Percentiles rank a stretch among this genome's conserved stretches.
phyloP scores from a whole-genome alignment of 768 basidiomycete species.

The Chalciporus piperatus region DNA sequence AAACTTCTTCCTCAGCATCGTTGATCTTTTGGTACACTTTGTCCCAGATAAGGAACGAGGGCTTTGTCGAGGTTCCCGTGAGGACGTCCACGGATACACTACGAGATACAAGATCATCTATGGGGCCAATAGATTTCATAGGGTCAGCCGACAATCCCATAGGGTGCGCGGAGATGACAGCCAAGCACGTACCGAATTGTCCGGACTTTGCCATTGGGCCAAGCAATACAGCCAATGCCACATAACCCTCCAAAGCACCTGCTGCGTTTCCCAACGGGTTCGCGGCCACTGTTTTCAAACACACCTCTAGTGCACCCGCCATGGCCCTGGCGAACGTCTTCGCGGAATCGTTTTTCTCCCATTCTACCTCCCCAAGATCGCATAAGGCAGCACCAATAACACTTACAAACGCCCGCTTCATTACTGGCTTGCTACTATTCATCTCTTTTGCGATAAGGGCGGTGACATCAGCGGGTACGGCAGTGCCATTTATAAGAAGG shows the following conservation, averaged over 20 bases:
- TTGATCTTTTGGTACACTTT: constrained; percentile 77
- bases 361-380: constrained; percentile 36
- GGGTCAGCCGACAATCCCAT: constrained; percentile 3
- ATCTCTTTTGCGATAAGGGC: constrained; percentile 69
- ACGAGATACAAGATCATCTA: constrained; percentile 47
- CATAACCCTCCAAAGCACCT: constrained; percentile 83
- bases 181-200: constrained; percentile 48
- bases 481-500: constrained; percentile 42
- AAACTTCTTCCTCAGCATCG: constrained; percentile 60
- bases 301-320: constrained; percentile 62
- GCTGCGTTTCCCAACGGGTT: constrained; percentile 58
- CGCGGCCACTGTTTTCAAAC: constrained; percentile 60
- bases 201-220: constrained; percentile 53
- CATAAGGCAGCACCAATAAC: constrained; percentile 63
- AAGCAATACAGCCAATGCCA: constrained; percentile 66
- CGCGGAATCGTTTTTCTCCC: constrained; percentile 37
- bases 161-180: not conserved
- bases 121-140: not conserved
- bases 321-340: constrained; percentile 52
- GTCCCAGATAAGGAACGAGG: constrained; percentile 85
- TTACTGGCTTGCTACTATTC: constrained; percentile 56
- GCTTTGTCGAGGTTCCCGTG: constrained; percentile 55
- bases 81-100: constrained; percentile 49
- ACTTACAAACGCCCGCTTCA: constrained; percentile 59
- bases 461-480: constrained; percentile 44